Evolutionary conservation across 2,329 filamentous ascomycete genomes (phyloP).

Genomic region (Ramularia endophylla): DNA sequence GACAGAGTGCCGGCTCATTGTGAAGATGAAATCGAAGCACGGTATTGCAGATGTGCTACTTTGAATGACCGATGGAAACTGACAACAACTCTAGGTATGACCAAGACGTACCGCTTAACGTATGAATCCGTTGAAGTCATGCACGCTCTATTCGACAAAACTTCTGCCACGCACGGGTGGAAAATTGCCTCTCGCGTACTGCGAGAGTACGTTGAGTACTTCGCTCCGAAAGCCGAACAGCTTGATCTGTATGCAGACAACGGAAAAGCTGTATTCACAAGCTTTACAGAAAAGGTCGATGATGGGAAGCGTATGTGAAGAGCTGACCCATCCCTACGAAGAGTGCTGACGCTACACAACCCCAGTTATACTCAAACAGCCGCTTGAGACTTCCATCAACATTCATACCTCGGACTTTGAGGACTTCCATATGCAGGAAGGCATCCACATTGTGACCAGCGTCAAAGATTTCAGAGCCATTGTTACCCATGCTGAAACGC

Average conservation of each 20-base stretch:
- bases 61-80: constrained; percentile 13
- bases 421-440: constrained; percentile 65
- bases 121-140: constrained; percentile 70
- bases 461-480: constrained; percentile 80
- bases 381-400: constrained; percentile 71
- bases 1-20: constrained; percentile 64
- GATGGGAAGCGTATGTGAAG: constrained; percentile 53
- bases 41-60: constrained; percentile 44
- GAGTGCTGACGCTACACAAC: constrained; percentile 8
- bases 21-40: constrained; percentile 68
- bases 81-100: constrained; percentile 49
- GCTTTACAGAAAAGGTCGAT: constrained; percentile 72
- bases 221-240: constrained; percentile 73
- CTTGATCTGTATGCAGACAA: constrained; percentile 71
- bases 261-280: constrained; percentile 66
- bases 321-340: neutral
- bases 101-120: constrained; percentile 69
- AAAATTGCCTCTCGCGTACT: constrained; percentile 64
- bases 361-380: constrained; percentile 69
- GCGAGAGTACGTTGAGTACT: constrained; percentile 72
- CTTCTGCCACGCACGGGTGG: constrained; percentile 64
- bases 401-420: constrained; percentile 73
- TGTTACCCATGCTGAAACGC: constrained; percentile 65
- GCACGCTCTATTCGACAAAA: constrained; percentile 67
- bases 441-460: constrained; percentile 71